Base-by-base conservation (phyloP, 441 rosid species). In the Cnidoscolus chayamansa region DNA sequence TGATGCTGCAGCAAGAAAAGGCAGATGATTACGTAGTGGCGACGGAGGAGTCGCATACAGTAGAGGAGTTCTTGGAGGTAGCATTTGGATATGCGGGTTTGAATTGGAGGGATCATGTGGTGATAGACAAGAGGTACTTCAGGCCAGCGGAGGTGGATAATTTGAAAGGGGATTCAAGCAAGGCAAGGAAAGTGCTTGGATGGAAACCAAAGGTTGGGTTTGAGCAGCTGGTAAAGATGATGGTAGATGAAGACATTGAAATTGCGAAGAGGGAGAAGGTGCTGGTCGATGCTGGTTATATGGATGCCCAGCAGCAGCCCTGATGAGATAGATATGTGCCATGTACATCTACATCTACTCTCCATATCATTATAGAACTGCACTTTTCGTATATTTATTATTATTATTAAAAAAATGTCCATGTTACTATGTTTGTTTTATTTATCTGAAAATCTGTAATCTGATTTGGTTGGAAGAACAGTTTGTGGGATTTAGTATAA, bases 1-100 rank as follows among this genome's bases (percentile, higher is more conserved):
- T 92, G 90, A 94, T 94, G 99, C 63, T 94, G 76, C 99, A 94
- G 84, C 93, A 92, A 61, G 98, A 90, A 82, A 88, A 89, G 80
- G 87, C 96, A 0, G 96, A 89, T 30, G 98, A 92, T 74, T 94
- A 92, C 67, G 98, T 94, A 62, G 97, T 94, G 19, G 98, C 97
- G 7, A 94, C 98, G 4, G 98, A 94, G 89, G 97, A 94, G 55
- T 84, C 97, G 19, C 98, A 94, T 62, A 85, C 97, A 7, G 97
- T 94, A 74, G 89, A 94, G 82, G 97, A 94, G 80, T 94, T 94
- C 77, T 74, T 92, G 67, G 88, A 89, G 60, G 93, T 82, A 70
- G 91, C 98, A 0, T 94, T 94, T 78, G 93, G 98, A 62, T 86
- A 85, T 40, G 90, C 92, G 56, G 98, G 89, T 10, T 71, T 94